These are phyloP conservation scores for Elongisporangium undulatum DNA, from an alignment of 352 stramenopile species.

Conservation along the genomic window DNA sequence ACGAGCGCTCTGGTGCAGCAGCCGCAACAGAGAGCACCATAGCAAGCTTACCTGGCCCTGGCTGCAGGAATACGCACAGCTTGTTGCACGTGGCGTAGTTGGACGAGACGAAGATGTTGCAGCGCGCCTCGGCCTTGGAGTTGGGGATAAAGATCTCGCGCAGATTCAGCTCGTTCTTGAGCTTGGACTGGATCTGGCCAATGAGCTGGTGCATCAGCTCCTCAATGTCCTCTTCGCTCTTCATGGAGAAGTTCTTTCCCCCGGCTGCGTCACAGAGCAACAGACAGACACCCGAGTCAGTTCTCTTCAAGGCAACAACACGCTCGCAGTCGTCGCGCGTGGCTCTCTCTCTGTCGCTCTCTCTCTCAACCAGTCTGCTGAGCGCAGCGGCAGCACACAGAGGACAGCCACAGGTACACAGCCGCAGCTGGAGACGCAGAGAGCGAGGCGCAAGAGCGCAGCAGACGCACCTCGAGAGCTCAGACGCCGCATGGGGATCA, in stretches of 20 bases:
- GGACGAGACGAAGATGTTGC: conserved; percentile 82
- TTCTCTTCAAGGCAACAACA: not conserved
- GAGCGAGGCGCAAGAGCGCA: not conserved
- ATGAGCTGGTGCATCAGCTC: conserved; percentile 83
- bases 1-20: not conserved
- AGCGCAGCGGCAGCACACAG: not conserved
- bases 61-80: conserved; percentile 81
- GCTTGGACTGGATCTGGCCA: conserved; percentile 80
- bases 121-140: conserved; percentile 80
- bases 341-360: not conserved
- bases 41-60: conserved; percentile 35
- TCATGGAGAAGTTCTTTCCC: conserved; percentile 74
- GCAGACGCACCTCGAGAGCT: conserved; percentile 40
- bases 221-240: conserved; percentile 79
- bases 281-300: not conserved
- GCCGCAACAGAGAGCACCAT: not conserved
- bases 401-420: not conserved
- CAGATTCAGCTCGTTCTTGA: conserved; percentile 81
- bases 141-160: conserved; percentile 88
- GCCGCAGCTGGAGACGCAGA: not conserved
- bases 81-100: conserved; percentile 80
- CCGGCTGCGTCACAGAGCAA: conserved; percentile 8
- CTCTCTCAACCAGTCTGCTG: not conserved
- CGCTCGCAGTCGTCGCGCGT: not conserved
- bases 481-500: conserved; percentile 35